phyloP scores from a whole-genome alignment of 129 eudicot genomes.

The Lactuca sativa region DNA sequence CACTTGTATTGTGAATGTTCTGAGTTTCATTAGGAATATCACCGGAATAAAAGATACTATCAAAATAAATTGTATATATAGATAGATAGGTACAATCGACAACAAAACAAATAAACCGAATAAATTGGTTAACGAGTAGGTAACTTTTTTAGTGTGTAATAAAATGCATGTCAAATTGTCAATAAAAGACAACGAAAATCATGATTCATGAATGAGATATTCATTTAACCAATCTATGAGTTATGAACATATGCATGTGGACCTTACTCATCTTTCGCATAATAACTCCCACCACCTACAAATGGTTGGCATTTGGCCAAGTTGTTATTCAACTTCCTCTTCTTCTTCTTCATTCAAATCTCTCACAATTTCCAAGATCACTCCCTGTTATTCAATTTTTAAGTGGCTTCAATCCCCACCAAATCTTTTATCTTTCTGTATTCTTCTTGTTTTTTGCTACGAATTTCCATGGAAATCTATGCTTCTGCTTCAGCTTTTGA shows the following conservation, averaged over 20 bases:
- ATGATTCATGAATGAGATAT: constrained; percentile 20
- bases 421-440: not conserved
- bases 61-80: no score
- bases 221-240: constrained; percentile 13
- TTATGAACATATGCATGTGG: constrained; percentile 40
- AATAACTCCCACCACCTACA: constrained; percentile 24
- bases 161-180: not conserved
- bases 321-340: constrained; percentile 21
- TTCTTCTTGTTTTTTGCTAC: constrained; percentile 7
- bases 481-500: constrained; percentile 32
- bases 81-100: not conserved
- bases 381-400: not conserved
- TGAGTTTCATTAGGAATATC: no score
- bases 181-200: constrained; percentile 10
- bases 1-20: no score
- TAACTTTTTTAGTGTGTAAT: not conserved
- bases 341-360: constrained; percentile 24
- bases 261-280: constrained; percentile 37
- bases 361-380: constrained; percentile 1
- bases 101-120: not conserved
- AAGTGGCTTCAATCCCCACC: not conserved
- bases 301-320: constrained; percentile 36
- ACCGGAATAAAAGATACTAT: no score
- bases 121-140: not conserved
- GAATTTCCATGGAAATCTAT: constrained; percentile 32